A percentile compares a stretch with the other conserved stretches of the same genome.
Evolutionary conservation across 2,329 filamentous ascomycete genomes (phyloP).

Genomic region (Penicillium brevicompactum): DNA sequence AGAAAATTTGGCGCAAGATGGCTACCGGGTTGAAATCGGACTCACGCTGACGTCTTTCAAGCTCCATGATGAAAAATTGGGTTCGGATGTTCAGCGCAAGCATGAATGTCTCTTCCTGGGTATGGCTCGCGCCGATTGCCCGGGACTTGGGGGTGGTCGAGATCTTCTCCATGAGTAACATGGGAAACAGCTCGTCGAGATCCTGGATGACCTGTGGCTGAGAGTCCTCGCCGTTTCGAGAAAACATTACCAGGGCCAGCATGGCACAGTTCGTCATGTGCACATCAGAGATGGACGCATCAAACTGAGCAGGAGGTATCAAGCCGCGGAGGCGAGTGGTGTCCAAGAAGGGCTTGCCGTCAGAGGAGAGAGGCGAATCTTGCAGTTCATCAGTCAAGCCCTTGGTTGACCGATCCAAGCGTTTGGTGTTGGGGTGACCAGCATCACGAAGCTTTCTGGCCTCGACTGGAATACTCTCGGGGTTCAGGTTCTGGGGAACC

Average conservation of each 20-base stretch:
- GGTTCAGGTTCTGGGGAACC: neutral
- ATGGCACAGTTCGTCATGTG: conserved; percentile 47
- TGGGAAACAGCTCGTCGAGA: conserved; percentile 38
- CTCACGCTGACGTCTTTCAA: conserved; percentile 37
- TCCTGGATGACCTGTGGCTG: conserved; percentile 26
- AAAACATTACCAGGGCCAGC: conserved; percentile 44
- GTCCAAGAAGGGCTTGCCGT: conserved; percentile 40
- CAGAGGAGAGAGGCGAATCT: conserved; percentile 22
- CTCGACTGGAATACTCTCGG: conserved; percentile 4
- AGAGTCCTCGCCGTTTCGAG: conserved; percentile 27
- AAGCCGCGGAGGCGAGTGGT: conserved; percentile 29
- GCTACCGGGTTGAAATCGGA: conserved; percentile 42
- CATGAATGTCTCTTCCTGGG: conserved; percentile 48
- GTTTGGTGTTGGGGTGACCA: neutral
- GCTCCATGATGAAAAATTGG: conserved; percentile 53
- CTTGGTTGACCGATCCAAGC: conserved; percentile 24
- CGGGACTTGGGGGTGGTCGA: neutral
- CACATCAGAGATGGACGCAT: conserved; percentile 40
- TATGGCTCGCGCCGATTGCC: conserved; percentile 40
- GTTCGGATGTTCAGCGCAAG: conserved; percentile 58
- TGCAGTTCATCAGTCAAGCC: conserved; percentile 30
- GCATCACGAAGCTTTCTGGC: neutral
- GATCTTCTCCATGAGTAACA: conserved; percentile 34
- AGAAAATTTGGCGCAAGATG: conserved; percentile 47
- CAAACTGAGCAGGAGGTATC: conserved; percentile 30